Conservation (phyloP, 306 rosid species). For the Fragaria vesca region DNA sequence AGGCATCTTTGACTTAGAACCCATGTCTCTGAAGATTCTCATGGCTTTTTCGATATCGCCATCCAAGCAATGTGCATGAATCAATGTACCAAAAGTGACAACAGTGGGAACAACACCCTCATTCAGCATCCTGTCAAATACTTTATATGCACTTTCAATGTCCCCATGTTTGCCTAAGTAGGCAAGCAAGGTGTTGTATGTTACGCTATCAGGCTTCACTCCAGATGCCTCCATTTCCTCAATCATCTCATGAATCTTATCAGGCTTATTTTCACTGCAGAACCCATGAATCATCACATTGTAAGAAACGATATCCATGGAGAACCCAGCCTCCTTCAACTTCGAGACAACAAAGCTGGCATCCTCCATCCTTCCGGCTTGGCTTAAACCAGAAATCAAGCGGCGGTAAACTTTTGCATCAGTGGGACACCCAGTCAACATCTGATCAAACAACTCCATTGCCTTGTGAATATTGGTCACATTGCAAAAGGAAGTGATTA, state of each 20-base stretch:
- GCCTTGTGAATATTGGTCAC: slow-evolving; percentile 69
- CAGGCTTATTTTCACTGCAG: slow-evolving; percentile 61
- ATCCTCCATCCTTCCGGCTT: slow-evolving; percentile 78
- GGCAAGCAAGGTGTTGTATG: slow-evolving; percentile 74
- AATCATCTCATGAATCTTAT: slow-evolving; percentile 50
- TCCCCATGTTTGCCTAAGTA: slow-evolving; percentile 59
- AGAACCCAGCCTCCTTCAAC: slow-evolving; percentile 65
- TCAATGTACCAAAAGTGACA: slow-evolving; percentile 67
- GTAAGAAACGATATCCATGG: slow-evolving; percentile 56
- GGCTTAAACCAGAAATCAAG: slow-evolving; percentile 70
- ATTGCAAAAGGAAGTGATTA: slow-evolving; percentile 65
- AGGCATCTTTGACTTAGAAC: slow-evolving; percentile 43
- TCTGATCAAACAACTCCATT: slow-evolving; percentile 57
- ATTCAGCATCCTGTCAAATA: slow-evolving; percentile 55
- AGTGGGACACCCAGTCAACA: slow-evolving; percentile 56
- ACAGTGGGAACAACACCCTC: slow-evolving; percentile 59
- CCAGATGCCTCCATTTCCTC: slow-evolving; percentile 63
- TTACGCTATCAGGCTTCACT: slow-evolving; percentile 57
- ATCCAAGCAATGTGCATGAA: slow-evolving; percentile 64
- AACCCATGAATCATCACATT: slow-evolving; percentile 69
- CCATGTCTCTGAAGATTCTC: slow-evolving; percentile 58
- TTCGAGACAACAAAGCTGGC: slow-evolving; percentile 56
- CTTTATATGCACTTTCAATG: slow-evolving; percentile 32
- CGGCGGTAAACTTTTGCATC: slow-evolving; percentile 62
- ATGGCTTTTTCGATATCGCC: slow-evolving; percentile 51